A percentile compares a stretch with the other conserved stretches of the same genome.
phyloP scores from a whole-genome alignment of 768 basidiomycete genomes.

The Candolleomyces aberdarensis region DNA sequence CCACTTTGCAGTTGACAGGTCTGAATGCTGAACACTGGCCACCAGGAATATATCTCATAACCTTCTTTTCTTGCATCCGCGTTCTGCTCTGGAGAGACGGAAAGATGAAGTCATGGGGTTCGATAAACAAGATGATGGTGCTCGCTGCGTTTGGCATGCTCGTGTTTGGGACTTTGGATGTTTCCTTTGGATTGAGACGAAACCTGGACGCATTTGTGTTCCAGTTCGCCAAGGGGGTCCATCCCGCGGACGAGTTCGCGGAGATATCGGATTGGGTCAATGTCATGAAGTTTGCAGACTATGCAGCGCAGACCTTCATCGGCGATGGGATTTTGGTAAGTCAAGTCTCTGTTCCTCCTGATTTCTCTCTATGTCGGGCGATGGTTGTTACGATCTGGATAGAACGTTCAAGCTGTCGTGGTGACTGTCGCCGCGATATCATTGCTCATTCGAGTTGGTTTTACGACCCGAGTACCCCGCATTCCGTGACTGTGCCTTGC shows the following conservation, averaged over 20 bases:
- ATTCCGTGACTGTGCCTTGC: no score
- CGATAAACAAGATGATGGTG: slow-evolving; percentile 35
- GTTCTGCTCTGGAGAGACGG: slow-evolving; percentile 31
- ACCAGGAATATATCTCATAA: slow-evolving; percentile 35
- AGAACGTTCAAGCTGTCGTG: no score
- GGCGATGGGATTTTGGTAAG: slow-evolving; percentile 43
- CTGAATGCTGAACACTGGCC: neutral
- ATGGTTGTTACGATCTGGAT: no score
- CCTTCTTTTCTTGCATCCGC: slow-evolving; percentile 32
- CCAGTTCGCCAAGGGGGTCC: slow-evolving; percentile 11
- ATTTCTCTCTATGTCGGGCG: neutral
- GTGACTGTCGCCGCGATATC: no score
- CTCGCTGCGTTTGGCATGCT: slow-evolving; percentile 36
- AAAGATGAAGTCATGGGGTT: slow-evolving; percentile 21
- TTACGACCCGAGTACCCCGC: no score
- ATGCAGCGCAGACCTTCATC: slow-evolving; percentile 40
- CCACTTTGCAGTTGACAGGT: slow-evolving; percentile 8
- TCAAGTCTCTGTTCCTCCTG: neutral
- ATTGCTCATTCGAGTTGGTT: no score
- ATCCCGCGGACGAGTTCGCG: slow-evolving; percentile 31
- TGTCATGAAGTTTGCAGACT: slow-evolving; percentile 39
- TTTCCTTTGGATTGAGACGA: slow-evolving; percentile 40
- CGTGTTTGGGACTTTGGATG: slow-evolving; percentile 37
- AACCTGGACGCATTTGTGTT: slow-evolving; percentile 40
- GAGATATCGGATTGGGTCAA: slow-evolving; percentile 37